Percentiles rank a stretch among this genome's conserved stretches.
These are phyloP conservation scores for Candida lessepsii DNA, from an alignment of 805 yeast species.

Conservation along the genomic window DNA sequence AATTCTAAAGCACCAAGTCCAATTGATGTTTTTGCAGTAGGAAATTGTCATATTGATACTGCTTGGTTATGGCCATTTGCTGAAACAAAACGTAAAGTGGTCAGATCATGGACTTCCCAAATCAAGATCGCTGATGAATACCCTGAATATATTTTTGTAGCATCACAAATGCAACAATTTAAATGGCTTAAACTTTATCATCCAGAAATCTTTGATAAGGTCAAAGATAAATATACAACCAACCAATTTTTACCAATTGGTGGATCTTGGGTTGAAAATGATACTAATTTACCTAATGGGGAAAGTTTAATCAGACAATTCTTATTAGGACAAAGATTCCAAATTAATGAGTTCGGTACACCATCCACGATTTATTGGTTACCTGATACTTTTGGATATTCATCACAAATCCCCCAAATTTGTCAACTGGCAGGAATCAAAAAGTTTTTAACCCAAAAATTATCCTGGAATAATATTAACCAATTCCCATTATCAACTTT, in stretches of 20 bases:
- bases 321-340: slow-evolving; percentile 84
- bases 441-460: slow-evolving; percentile 85
- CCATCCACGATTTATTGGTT: slow-evolving; percentile 84
- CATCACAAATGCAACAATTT: slow-evolving; percentile 95
- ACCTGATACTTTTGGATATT: slow-evolving; percentile 96
- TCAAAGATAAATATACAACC: slow-evolving; percentile 63
- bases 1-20: slow-evolving; percentile 28
- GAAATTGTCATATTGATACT: slow-evolving; percentile 96
- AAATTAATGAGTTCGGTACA: slow-evolving; percentile 72
- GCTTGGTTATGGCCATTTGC: slow-evolving; percentile 99
- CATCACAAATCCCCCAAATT: slow-evolving; percentile 92
- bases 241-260: slow-evolving; percentile 89
- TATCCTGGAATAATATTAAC: slow-evolving; percentile 96
- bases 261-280: slow-evolving; percentile 98
- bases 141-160: slow-evolving; percentile 92
- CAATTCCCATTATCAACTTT: slow-evolving; percentile 86
- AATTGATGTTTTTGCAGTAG: slow-evolving; percentile 76
- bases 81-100: slow-evolving; percentile 88
- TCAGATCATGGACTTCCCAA: slow-evolving; percentile 94
- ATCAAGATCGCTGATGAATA: slow-evolving; percentile 77
- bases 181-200: slow-evolving; percentile 88
- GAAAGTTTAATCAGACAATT: slow-evolving; percentile 89
- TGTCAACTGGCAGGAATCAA: slow-evolving; percentile 85
- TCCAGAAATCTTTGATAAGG: slow-evolving; percentile 68
- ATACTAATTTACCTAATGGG: slow-evolving; percentile 93